phyloP scores from a whole-genome alignment of 352 stramenopile species.

The Globisporangium alternatum region DNA sequence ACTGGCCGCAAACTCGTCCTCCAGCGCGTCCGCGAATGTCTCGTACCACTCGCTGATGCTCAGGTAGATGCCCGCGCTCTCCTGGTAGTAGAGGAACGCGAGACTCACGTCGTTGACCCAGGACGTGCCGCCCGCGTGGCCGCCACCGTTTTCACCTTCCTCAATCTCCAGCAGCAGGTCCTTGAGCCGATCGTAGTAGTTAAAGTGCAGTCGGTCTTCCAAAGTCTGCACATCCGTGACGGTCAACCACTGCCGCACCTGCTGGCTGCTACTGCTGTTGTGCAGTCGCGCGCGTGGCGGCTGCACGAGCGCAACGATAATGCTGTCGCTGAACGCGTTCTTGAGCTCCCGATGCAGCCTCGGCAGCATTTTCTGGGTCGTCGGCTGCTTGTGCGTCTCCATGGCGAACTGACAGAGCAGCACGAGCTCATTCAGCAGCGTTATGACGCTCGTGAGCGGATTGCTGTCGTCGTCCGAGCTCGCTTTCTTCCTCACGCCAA shows the following conservation, averaged over 20 bases:
- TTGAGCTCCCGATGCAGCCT: slow-evolving; percentile 50
- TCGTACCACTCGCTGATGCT: slow-evolving; percentile 69
- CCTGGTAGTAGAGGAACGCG: slow-evolving; percentile 69
- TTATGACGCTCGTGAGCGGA: slow-evolving; percentile 14
- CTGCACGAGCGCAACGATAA: slow-evolving; percentile 44
- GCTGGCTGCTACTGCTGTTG: background rate
- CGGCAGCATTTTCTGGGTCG: slow-evolving; percentile 39
- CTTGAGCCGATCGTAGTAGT: slow-evolving; percentile 56
- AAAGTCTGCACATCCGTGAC: slow-evolving; percentile 27
- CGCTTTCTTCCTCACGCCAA: background rate
- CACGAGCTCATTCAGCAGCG: slow-evolving; percentile 36
- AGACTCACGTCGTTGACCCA: slow-evolving; percentile 63
- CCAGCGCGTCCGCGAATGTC: slow-evolving; percentile 41
- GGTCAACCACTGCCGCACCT: slow-evolving; percentile 25
- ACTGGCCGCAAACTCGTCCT: slow-evolving; percentile 23
- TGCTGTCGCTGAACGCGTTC: slow-evolving; percentile 32
- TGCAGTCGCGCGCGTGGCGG: slow-evolving; percentile 1
- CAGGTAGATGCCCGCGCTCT: slow-evolving; percentile 56
- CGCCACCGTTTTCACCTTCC: slow-evolving; percentile 19
- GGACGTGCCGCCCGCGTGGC: slow-evolving; percentile 14
- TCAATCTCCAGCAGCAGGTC: slow-evolving; percentile 40
- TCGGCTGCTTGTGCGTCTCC: slow-evolving; percentile 11
- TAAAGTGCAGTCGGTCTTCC: slow-evolving; percentile 38
- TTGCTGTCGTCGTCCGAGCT: background rate
- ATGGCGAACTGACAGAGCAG: slow-evolving; percentile 46